Evolutionary conservation across 2,329 filamentous ascomycete species (phyloP).

Genomic region (Cytospora chrysosperma): DNA sequence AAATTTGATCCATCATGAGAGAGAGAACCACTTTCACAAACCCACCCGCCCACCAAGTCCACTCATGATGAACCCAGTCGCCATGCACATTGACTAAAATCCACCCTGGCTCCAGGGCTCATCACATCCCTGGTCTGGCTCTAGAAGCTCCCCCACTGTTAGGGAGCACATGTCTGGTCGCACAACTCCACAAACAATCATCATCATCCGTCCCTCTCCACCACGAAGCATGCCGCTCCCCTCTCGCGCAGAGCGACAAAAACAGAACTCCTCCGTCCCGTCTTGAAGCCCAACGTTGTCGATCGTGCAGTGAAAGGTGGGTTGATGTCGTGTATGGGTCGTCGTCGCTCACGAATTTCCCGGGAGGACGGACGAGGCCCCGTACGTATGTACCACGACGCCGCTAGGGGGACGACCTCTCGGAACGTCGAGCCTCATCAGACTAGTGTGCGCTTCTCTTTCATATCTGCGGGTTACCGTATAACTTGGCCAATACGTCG

Average conservation of each 20-base stretch:
- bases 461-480: no score
- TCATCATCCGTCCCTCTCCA: not conserved
- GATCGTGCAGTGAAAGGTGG: not conserved
- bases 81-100: constrained; percentile 14
- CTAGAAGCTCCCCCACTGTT: not conserved
- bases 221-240: not conserved
- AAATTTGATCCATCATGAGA: constrained; percentile 1
- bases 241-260: not conserved
- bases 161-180: not conserved
- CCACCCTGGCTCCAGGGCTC: not conserved
- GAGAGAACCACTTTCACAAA: constrained; percentile 15
- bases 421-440: not conserved
- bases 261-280: not conserved
- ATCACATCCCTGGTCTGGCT: not conserved
- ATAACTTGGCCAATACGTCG: constrained; percentile 3
- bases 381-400: no score
- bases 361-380: not conserved
- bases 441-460: not conserved
- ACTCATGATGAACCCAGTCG: constrained; percentile 20
- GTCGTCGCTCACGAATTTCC: not conserved
- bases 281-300: not conserved
- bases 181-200: not conserved
- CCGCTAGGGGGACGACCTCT: not conserved
- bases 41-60: constrained; percentile 1
- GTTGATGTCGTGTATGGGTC: not conserved